phyloP scores from a whole-genome alignment of 2,329 filamentous ascomycete species.

The Cadophora malorum region DNA sequence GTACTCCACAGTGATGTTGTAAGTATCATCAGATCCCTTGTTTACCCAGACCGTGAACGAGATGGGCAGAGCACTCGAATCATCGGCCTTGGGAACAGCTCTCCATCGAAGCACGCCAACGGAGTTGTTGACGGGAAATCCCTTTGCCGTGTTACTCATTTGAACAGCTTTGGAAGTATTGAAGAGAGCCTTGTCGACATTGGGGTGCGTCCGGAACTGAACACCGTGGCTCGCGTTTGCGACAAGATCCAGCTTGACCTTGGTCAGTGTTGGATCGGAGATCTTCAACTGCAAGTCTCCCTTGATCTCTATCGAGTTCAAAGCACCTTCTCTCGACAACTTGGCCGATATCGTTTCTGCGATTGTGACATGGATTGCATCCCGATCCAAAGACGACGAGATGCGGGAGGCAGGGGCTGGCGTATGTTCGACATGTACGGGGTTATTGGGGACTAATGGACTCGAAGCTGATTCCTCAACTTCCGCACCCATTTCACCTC shows the following conservation, averaged over 20 bases:
- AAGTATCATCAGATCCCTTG: slow-evolving; percentile 79
- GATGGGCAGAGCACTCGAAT: slow-evolving; percentile 83
- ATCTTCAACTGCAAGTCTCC: slow-evolving; percentile 93
- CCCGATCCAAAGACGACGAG: slow-evolving; percentile 75
- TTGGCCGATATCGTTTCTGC: slow-evolving; percentile 91
- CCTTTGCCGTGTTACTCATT: slow-evolving; percentile 84
- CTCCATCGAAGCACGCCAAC: slow-evolving; percentile 95
- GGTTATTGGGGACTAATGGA: slow-evolving; percentile 67
- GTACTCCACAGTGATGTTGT: slow-evolving; percentile 93
- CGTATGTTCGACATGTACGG: slow-evolving; percentile 58
- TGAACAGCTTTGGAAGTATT: slow-evolving; percentile 84
- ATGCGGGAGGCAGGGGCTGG: slow-evolving; percentile 58
- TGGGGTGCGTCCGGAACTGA: slow-evolving; percentile 94
- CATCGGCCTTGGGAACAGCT: slow-evolving; percentile 80
- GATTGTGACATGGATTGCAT: slow-evolving; percentile 87
- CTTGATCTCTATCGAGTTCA: slow-evolving; percentile 87
- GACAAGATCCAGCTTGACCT: slow-evolving; percentile 83
- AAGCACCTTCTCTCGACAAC: slow-evolving; percentile 83
- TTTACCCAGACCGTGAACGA: slow-evolving; percentile 99
- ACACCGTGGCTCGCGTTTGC: slow-evolving; percentile 81
- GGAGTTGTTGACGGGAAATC: slow-evolving; percentile 93
- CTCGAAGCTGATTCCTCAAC: slow-evolving; percentile 69
- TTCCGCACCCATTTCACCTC: slow-evolving; percentile 88
- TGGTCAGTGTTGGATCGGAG: slow-evolving; percentile 85
- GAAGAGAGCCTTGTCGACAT: slow-evolving; percentile 91